These are phyloP conservation scores for Echinochloa phyllopogon DNA, from an alignment of 176 grass and related monocot species.

Conservation along the genomic window DNA sequence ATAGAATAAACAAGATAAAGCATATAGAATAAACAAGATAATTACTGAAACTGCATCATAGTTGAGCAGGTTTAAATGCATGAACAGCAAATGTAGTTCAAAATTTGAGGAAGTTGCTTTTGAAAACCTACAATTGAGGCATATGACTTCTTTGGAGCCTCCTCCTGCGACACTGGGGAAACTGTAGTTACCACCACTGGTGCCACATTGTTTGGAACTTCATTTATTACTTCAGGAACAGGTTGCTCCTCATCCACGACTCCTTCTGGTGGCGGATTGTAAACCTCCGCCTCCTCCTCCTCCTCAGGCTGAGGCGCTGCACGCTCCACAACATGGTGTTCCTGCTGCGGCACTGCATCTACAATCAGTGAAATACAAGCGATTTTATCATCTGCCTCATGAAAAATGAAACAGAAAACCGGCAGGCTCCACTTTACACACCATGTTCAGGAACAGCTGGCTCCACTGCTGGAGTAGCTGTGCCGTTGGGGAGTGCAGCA, in stretches of 20 bases:
- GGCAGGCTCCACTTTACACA: constrained; percentile 29
- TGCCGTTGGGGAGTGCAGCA: constrained; percentile 49
- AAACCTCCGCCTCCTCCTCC: constrained; percentile 59
- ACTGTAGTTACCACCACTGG: neutral
- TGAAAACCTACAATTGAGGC: constrained; percentile 82
- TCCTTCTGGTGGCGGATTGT: constrained; percentile 59
- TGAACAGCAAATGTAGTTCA: neutral
- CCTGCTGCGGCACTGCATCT: constrained; percentile 33
- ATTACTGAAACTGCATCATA: neutral
- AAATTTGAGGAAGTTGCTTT: constrained; percentile 1
- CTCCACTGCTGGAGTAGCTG: neutral
- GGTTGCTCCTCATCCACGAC: constrained; percentile 59
- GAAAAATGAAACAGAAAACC: constrained; percentile 12
- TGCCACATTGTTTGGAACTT: constrained; percentile 52
- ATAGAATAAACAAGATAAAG: neutral
- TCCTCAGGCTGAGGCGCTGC: constrained; percentile 34
- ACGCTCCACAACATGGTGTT: constrained; percentile 34
- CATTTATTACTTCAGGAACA: constrained; percentile 62
- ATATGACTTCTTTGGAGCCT: constrained; percentile 80
- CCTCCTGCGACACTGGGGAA: constrained; percentile 41
- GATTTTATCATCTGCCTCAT: constrained; percentile 5
- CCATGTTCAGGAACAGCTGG: constrained; percentile 40
- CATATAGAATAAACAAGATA: neutral
- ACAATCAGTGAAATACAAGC: constrained; percentile 15
- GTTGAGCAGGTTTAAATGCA: neutral